These are phyloP conservation scores for Massarina eburnea DNA, from an alignment of 2,329 filamentous ascomycete species.

Conservation along the genomic window DNA sequence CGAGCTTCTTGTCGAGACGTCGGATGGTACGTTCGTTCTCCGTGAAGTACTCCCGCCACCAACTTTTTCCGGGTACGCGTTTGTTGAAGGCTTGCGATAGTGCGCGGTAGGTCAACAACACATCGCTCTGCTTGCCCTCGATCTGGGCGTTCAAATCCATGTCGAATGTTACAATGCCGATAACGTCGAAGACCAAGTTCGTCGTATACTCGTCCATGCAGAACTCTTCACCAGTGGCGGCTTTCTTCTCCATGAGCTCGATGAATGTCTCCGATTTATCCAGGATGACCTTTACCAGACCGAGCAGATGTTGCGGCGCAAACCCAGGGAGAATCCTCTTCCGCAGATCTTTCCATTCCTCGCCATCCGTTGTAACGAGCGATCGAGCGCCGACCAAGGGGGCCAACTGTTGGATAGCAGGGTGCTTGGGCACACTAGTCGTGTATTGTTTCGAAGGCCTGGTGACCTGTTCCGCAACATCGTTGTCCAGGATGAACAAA, in stretches of 20 bases:
- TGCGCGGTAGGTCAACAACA: slow-evolving; percentile 18
- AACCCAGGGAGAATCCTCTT: slow-evolving; percentile 20
- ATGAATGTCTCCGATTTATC: slow-evolving; percentile 29
- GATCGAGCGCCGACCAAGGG: slow-evolving; percentile 18
- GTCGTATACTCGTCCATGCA: slow-evolving; percentile 16
- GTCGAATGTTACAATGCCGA: slow-evolving; percentile 20
- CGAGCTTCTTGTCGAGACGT: slow-evolving; percentile 12
- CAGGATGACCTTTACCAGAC: slow-evolving; percentile 21
- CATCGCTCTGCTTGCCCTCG: slow-evolving; percentile 13
- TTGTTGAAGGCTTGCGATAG: slow-evolving; percentile 20
- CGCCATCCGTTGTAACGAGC: slow-evolving; percentile 19
- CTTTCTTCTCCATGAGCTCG: slow-evolving; percentile 19
- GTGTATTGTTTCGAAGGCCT: slow-evolving; percentile 13
- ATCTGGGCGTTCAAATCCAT: slow-evolving; percentile 20
- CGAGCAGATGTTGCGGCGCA: slow-evolving; percentile 15
- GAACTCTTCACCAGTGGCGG: slow-evolving; percentile 9
- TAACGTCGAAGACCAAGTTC: slow-evolving; percentile 23
- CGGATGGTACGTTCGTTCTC: slow-evolving; percentile 17
- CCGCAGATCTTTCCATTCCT: slow-evolving; percentile 13
- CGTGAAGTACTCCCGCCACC: slow-evolving; percentile 17
- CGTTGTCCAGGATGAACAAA: slow-evolving; percentile 17
- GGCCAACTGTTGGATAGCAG: slow-evolving; percentile 15
- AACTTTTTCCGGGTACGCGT: slow-evolving; percentile 10
- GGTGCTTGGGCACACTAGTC: slow-evolving; percentile 20
- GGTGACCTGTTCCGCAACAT: slow-evolving; percentile 20